Evolutionary conservation across 305 asterid species (phyloP).

Genomic region (Nicotiana rustica): DNA sequence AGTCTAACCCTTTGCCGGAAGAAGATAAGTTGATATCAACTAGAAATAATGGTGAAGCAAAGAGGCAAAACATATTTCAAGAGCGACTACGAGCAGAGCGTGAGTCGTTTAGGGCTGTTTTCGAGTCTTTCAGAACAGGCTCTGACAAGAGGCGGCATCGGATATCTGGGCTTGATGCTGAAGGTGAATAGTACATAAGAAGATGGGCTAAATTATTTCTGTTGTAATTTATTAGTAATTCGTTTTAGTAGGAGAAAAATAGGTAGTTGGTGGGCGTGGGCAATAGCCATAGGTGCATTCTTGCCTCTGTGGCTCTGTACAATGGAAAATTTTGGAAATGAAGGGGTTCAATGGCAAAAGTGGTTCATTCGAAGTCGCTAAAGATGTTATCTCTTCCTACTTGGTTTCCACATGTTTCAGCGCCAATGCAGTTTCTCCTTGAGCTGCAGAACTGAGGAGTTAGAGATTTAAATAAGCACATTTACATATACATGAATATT

Average conservation of each 20-base stretch:
- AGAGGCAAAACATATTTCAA: conserved; percentile 61
- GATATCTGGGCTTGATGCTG: conserved; percentile 53
- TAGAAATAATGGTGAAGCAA: conserved; percentile 48
- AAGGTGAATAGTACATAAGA: conserved; percentile 46
- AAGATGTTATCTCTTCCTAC: conserved; percentile 12
- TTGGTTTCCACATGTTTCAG: not conserved
- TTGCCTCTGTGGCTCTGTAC: not conserved
- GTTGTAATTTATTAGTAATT: not conserved
- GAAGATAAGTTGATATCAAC: conserved; percentile 57
- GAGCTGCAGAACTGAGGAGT: not conserved
- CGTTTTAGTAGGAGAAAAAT: not conserved
- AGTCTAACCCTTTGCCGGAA: conserved; percentile 71
- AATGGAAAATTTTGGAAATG: not conserved
- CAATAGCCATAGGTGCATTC: not conserved
- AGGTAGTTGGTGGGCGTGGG: not conserved
- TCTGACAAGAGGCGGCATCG: conserved; percentile 80
- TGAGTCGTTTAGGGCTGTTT: conserved; percentile 56
- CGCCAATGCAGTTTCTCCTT: not conserved
- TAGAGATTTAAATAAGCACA: not conserved
- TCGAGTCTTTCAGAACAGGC: conserved; percentile 81
- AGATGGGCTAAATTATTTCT: not conserved
- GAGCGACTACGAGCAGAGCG: conserved; percentile 60
- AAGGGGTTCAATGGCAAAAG: not conserved
- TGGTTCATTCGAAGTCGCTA: not conserved
- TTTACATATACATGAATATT: not conserved